phyloP scores from a whole-genome alignment of 495 filamentous ascomycete species.

The Clavariopsis aquatica region DNA sequence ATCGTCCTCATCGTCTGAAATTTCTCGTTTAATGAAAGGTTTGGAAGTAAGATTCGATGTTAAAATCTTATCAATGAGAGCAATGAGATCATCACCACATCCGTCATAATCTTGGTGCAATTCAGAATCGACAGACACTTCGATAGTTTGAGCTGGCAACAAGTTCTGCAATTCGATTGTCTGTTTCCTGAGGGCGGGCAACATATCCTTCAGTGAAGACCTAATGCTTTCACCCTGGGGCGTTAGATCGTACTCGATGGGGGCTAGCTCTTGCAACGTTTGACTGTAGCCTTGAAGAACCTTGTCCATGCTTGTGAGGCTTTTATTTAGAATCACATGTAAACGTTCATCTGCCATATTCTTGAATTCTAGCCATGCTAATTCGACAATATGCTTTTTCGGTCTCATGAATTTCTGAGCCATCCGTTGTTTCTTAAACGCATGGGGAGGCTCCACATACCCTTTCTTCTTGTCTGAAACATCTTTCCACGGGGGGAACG shows the following conservation, averaged over 20 bases:
- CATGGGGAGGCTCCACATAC: no score
- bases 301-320: not conserved
- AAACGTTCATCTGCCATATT: not conserved
- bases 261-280: not conserved
- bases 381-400: not conserved
- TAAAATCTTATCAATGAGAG: no score
- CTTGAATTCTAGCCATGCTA: not conserved
- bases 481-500: not conserved
- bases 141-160: not conserved
- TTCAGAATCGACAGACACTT: no score
- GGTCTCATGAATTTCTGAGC: no score
- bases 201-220: not conserved
- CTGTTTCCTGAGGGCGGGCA: not conserved
- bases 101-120: no score
- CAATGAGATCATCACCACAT: no score
- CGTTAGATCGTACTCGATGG: not conserved
- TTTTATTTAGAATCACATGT: not conserved
- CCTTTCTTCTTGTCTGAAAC: not conserved
- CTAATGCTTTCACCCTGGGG: not conserved
- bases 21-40: no score
- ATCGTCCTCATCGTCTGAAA: no score
- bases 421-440: no score
- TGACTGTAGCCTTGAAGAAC: not conserved
- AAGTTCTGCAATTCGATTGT: not conserved
- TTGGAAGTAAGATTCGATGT: no score